Conservation (phyloP, 2,329 filamentous ascomycete genomes). For the Ceratocystiopsis minuta region DNA sequence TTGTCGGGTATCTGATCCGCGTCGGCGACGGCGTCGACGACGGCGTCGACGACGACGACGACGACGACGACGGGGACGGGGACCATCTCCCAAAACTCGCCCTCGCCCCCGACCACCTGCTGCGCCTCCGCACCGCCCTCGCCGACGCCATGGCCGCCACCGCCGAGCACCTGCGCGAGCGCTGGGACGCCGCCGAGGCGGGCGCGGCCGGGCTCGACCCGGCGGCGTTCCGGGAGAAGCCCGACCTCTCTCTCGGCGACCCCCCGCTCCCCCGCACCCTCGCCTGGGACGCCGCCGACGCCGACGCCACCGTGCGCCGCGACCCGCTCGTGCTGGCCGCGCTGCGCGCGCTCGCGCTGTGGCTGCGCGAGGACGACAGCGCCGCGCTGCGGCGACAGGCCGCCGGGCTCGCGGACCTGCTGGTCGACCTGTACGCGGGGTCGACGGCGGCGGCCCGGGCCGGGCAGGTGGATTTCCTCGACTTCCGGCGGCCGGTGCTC, state of each 20-base stretch:
- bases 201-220: conserved; percentile 44
- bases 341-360: conserved; percentile 39
- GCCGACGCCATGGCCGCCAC: conserved; percentile 44
- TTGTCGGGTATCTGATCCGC: conserved; percentile 39
- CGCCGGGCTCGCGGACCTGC: conserved; percentile 42
- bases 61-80: conserved; percentile 4
- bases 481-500: conserved; percentile 39
- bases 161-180: conserved; percentile 48
- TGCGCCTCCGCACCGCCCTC: conserved; percentile 42
- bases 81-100: too few relatives aligned
- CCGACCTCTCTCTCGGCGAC: too few relatives aligned
- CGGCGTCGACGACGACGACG: background rate
- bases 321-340: conserved; percentile 44
- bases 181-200: conserved; percentile 50
- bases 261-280: conserved; percentile 13
- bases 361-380: conserved; percentile 53
- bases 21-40: conserved; percentile 27
- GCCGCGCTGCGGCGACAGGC: conserved; percentile 36
- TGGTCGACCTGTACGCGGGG: conserved; percentile 38
- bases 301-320: conserved; percentile 24
- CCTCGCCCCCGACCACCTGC: conserved; percentile 35
- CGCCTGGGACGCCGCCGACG: conserved; percentile 38
- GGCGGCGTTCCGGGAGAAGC: conserved; percentile 30
- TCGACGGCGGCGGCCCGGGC: too few relatives aligned
- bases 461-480: conserved; percentile 21